Conservation (phyloP, 768 basidiomycete genomes). For the Pleurotus tuoliensis region DNA sequence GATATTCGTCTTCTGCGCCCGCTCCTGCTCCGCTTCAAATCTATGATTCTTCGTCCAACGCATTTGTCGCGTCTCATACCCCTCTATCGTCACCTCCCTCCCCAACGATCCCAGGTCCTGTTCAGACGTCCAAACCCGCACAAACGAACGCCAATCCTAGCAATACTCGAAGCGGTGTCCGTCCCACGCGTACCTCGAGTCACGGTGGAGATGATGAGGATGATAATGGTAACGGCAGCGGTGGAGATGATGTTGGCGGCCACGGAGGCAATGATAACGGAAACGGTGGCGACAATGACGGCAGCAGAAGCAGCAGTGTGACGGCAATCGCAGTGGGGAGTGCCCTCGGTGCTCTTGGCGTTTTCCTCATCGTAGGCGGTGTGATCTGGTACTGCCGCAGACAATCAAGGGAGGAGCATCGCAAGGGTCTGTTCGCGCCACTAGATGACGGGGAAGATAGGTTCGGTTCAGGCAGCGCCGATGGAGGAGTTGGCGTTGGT, state of each 20-base stretch:
- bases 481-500: neutral
- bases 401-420: conserved; percentile 12
- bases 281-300: conserved; percentile 13
- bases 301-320: conserved; percentile 17
- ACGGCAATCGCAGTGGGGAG: conserved; percentile 60
- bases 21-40: conserved; percentile 53
- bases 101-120: conserved; percentile 29
- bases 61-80: conserved; percentile 39
- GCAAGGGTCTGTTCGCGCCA: conserved; percentile 15
- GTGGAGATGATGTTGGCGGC: conserved; percentile 10
- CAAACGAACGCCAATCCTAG: neutral
- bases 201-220: conserved; percentile 6
- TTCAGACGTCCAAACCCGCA: conserved; percentile 23
- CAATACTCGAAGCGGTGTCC: conserved; percentile 6
- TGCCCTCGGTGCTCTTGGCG: conserved; percentile 46
- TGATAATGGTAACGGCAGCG: conserved; percentile 6
- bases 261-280: conserved; percentile 17
- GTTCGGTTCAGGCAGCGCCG: neutral
- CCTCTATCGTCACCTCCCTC: conserved; percentile 28
- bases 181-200: conserved; percentile 13
- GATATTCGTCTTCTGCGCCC: conserved; percentile 46
- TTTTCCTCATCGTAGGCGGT: conserved; percentile 38
- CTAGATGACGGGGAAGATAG: conserved; percentile 22
- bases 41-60: conserved; percentile 41
- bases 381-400: conserved; percentile 36